Conservation (phyloP, 2,329 filamentous ascomycete species). For the Talaromyces funiculosus region DNA sequence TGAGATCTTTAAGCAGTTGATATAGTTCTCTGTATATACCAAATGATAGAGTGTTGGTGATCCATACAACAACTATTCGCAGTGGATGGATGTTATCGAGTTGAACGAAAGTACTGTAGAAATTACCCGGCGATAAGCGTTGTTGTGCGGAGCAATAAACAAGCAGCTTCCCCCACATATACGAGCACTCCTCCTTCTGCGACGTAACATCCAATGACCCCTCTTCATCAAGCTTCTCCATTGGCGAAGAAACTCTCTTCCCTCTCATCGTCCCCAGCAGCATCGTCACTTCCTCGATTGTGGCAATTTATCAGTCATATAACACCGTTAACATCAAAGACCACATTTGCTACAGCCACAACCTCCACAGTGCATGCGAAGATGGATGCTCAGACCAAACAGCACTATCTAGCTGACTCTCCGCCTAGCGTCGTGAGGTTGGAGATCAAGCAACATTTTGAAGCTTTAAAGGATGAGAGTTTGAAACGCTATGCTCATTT, state of each 20-base stretch:
- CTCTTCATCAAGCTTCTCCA: constrained; percentile 16
- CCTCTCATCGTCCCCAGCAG: constrained; percentile 14
- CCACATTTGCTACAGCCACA: constrained; percentile 1
- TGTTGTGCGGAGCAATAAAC: not conserved
- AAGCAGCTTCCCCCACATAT: not conserved
- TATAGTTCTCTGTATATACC: not conserved
- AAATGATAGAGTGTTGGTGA: not conserved
- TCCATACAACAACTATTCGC: not conserved
- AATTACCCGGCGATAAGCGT: not conserved
- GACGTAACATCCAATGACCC: constrained; percentile 16
- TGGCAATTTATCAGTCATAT: constrained; percentile 14
- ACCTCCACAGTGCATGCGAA: constrained; percentile 10
- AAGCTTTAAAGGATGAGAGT: constrained; percentile 50
- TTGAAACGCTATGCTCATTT: constrained; percentile 90
- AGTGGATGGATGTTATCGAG: not conserved
- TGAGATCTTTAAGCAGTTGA: not conserved
- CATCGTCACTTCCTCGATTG: constrained; percentile 10
- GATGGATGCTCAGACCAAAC: constrained; percentile 39
- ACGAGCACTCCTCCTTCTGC: not conserved
- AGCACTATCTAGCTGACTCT: constrained; percentile 82
- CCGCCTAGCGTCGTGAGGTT: constrained; percentile 84
- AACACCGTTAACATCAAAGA: not conserved
- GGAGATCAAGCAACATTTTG: constrained; percentile 89
- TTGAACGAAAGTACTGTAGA: not conserved
- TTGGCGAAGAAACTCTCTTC: constrained; percentile 16